Base-by-base conservation (phyloP, 2,329 filamentous ascomycete species). In the Fusarium devonianum region DNA sequence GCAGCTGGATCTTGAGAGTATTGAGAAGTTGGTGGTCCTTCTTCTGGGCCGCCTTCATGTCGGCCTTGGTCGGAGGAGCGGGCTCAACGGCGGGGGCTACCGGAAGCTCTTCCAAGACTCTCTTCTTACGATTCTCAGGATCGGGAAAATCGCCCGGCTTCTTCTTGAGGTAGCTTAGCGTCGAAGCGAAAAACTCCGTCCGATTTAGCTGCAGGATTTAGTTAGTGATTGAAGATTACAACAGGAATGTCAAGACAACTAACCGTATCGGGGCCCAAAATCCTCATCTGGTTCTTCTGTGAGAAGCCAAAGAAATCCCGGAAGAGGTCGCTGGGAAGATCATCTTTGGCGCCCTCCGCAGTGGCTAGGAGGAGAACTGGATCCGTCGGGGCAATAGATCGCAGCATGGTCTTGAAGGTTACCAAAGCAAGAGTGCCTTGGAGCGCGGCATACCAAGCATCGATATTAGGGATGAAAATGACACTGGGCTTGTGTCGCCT, bases 401-500 rank as follows among this genome's bases (percentile, higher is more conserved):
- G 84, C 25, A 99, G 74, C 70, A 97, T 85, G 7, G 89, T 87
- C 51, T 87, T 79, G 71, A 99, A 97, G 0, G 91, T 94, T 23
- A 87, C 86, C 45, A 96, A 84, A 3, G 87, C 84, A 28, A 91
- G 75, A 0, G 89, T 86, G 7, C 76, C 75, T n/a, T 71, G 68
- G 13, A 87, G 66, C 18, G 78, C 80, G 13, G 82, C 74, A 67
- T 91, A 93, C 94, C 94, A 99, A 7, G 87, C 82, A 60, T 96
- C 89, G 37, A 97, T 84, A 60, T 92, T 88, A 2, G 94, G 93
- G 32, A 99, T 89, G 71, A 92, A 97, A 40, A 99, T 94, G 26
- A 97, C 90, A 69, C 92, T 95, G 1, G 94, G 94, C 70, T 96
- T 97, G 69, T 97, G 92, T 26, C 92, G 86, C 70, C 93, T 90